Base-by-base conservation (phyloP, 202 grass and related monocot genomes). In the Bolboschoenoplectus hybrid region DNA sequence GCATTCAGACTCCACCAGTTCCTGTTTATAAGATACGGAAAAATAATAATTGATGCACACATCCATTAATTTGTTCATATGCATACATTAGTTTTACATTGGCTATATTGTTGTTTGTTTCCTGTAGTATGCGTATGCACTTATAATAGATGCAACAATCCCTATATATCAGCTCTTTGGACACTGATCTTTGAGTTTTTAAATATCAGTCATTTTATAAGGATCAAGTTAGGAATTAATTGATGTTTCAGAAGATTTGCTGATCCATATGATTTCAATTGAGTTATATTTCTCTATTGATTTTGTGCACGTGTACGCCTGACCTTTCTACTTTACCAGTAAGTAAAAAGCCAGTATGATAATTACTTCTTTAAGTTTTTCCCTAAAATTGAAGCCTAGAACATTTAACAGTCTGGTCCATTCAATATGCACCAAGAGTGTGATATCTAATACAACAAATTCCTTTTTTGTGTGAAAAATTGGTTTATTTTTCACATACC, bases 1-100 rank as follows among this genome's bases (percentile, higher is more conserved):
- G 78, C 95, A 94, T 82, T 97, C 95, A n/a, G 61, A 55, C 63
- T 94, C 92, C 20, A 94, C 95, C 51, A 97, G 79, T 60, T 91
- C 91, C 91, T 86, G 68, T 45, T 41, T 49, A 10, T 13, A 52
- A 14, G 35, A 62, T 40, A 32, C 4, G 7, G 2, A 63, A 11
- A 38, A 1, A 43, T 46, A 13, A 44, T 81, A 10, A 71, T 19
- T 71, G 68, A 71, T 9, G 26, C 44, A 17, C 41, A 16, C n/a
- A 74, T 7, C 34, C 1, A 7, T 26, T 26, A 26, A 26, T 34
- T 74, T 20, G 38, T 46, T 9, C 16, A n/a, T 71, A 5, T 13
- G 16, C 9, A 38, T 71, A 71, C 6, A 71, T 76, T 70, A 34
- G 5, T 71, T 71, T 8, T 45, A 16, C 35, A 45, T 45, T 7